phyloP scores from a whole-genome alignment of 2,329 filamentous ascomycete genomes.

The Gliomastix tumulicola region DNA sequence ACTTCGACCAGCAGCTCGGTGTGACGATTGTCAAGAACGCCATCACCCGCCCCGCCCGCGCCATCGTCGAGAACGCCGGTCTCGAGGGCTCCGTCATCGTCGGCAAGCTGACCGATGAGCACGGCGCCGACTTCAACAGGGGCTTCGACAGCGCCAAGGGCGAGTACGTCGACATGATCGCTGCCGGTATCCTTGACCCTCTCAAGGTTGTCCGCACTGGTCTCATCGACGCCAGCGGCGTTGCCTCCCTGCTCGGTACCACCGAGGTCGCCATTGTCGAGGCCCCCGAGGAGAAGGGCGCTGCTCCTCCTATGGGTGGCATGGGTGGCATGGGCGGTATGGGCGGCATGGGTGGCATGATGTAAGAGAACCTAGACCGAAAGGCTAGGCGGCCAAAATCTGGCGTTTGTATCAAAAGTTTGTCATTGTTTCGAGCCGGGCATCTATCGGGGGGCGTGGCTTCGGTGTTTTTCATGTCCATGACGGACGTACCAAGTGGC shows the following conservation, averaged over 20 bases:
- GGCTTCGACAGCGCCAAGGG: conserved; percentile 95
- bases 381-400: conserved; percentile 4
- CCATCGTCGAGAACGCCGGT: conserved; percentile 96
- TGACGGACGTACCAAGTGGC: conserved; percentile 1
- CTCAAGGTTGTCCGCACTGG: conserved; percentile 99
- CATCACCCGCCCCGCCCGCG: conserved; percentile 90
- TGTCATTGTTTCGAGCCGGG: no score
- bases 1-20: conserved; percentile 99
- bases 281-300: conserved; percentile 85
- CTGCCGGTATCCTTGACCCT: conserved; percentile 92
- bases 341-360: conserved; percentile 55
- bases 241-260: conserved; percentile 93
- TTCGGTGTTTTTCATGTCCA: conserved; percentile 35
- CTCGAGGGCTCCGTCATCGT: conserved; percentile 93
- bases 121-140: conserved; percentile 89
- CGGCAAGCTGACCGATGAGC: conserved; percentile 96
- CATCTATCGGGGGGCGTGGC: conserved; percentile 36
- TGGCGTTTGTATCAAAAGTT: conserved; percentile 2
- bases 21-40: conserved; percentile 96
- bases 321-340: conserved; percentile 63
- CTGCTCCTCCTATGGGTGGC: conserved; percentile 53
- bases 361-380: conserved; percentile 47
- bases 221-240: conserved; percentile 88
- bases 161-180: conserved; percentile 98
- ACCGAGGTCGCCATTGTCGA: conserved; percentile 98